Conservation (phyloP, 2,329 filamentous ascomycete species). For the Orbilia blumenaviensis region DNA sequence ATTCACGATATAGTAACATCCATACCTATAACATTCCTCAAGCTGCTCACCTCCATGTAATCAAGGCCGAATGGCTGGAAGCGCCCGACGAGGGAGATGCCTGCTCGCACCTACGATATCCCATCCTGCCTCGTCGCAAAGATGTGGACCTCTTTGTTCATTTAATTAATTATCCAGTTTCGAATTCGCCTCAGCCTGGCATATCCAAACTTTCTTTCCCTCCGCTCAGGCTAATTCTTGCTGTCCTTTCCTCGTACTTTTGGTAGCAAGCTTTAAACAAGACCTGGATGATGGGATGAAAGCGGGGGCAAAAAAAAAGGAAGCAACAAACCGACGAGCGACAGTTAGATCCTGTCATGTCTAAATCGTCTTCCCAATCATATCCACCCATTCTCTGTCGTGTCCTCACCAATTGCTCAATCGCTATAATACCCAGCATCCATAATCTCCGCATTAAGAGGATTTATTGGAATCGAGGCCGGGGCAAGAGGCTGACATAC, state of each 20-base stretch:
- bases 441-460: constrained; percentile 19
- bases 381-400: constrained; percentile 1
- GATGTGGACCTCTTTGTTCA: no score
- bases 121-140: neutral
- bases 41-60: no score
- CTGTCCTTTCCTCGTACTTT: no score
- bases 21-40: no score
- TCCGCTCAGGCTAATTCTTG: constrained; percentile 32
- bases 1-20: no score
- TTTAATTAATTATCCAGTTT: constrained; percentile 7
- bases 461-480: constrained; percentile 28
- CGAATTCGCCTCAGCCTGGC: constrained; percentile 10
- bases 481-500: no score
- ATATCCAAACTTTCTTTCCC: neutral
- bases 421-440: neutral
- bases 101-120: neutral
- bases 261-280: constrained; percentile 22
- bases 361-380: constrained; percentile 6
- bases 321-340: no score
- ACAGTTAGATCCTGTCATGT: neutral
- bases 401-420: neutral
- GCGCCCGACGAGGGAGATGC: constrained; percentile 38
- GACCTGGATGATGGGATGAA: constrained; percentile 31
- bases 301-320: constrained; percentile 24
- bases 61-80: constrained; percentile 25